Evolutionary conservation across 176 grass and related monocot genomes (phyloP), one percentile per base, ranked within the genome.

Genomic region (Tillandsia leiboldiana): DNA sequence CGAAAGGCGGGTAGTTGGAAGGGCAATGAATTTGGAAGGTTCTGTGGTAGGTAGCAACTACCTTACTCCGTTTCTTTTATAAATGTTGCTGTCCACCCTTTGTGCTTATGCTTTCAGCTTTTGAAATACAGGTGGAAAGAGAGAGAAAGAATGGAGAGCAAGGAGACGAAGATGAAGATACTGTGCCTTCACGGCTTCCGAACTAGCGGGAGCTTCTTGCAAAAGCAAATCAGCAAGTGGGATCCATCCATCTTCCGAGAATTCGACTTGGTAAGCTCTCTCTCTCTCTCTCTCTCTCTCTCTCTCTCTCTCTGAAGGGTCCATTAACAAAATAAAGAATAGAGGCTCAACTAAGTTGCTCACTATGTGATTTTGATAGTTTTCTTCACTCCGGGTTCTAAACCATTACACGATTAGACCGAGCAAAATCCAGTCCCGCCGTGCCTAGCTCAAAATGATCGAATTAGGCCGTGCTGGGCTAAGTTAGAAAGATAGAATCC

Each of bases 151-250:
- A 53, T 76, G 51, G 17, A 22, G 18, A 7, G 9, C 13, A 65
- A 83, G 72, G 29, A 67, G 27, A 85, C 85, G 54, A 87, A 73
- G 73, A 33, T 69, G 49, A 92, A 79, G 74, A 73, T 90, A 67
- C 62, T 97, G 9, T 97, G 94, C 74, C 79, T 92, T 42, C 89
- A 92, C 12, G 82, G 84, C 48, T 97, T 92, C 13, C 73, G 86
- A 20, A 97, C 89, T 26, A 92, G 89, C 1, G 89, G 89, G 8
- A 71, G 74, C 20, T 92, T 92, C 65, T 77, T 97, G 71, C 74
- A 91, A 76, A 90, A 97, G 68, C 94, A 97, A 56, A 92, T 97
- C 66, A 92, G 86, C 84, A 92, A 90, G 75, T 97, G 94, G 86
- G 83, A 97, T 68, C 69, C 89, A 67, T 87, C 82, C 67, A 92